Evolutionary conservation across 1,139 yeast genomes (phyloP).

Genomic region (Scheffersomyces illinoinensis): DNA sequence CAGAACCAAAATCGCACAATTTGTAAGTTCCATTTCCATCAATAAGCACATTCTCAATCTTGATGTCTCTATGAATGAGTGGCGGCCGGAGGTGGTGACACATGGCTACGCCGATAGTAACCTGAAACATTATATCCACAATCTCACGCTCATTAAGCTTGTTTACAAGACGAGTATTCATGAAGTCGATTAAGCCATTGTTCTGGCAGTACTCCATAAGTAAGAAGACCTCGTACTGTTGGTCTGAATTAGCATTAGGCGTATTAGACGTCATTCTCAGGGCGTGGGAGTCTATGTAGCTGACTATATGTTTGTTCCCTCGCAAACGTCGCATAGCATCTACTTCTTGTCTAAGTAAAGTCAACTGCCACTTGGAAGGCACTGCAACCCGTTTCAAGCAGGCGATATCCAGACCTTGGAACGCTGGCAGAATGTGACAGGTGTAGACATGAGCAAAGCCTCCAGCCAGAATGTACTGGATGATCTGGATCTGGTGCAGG

Average conservation of each 20-base stretch:
- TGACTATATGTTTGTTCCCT: conserved; percentile 78
- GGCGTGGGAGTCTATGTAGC: conserved; percentile 94
- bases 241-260: conserved; percentile 18
- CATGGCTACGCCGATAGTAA: conserved; percentile 79
- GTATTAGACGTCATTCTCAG: conserved; percentile 51
- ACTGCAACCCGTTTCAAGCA: conserved; percentile 77
- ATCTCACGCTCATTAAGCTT: conserved; percentile 83
- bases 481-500: conserved; percentile 56
- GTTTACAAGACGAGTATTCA: conserved; percentile 86
- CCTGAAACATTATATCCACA: conserved; percentile 77
- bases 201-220: conserved; percentile 90
- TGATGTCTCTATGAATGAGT: conserved; percentile 87
- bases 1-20: conserved; percentile 93
- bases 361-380: conserved; percentile 69
- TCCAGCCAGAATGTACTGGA: conserved; percentile 63
- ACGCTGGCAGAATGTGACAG: conserved; percentile 56
- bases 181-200: conserved; percentile 86
- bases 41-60: conserved; percentile 90
- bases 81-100: conserved; percentile 86
- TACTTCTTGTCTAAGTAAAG: conserved; percentile 72
- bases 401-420: conserved; percentile 48
- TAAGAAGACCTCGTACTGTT: conserved; percentile 81
- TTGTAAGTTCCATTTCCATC: conserved; percentile 73
- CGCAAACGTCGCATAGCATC: conserved; percentile 81
- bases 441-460: conserved; percentile 82